Conservation (phyloP, 192 early-diverging fungal species). For the Coemansia sp. region DNA sequence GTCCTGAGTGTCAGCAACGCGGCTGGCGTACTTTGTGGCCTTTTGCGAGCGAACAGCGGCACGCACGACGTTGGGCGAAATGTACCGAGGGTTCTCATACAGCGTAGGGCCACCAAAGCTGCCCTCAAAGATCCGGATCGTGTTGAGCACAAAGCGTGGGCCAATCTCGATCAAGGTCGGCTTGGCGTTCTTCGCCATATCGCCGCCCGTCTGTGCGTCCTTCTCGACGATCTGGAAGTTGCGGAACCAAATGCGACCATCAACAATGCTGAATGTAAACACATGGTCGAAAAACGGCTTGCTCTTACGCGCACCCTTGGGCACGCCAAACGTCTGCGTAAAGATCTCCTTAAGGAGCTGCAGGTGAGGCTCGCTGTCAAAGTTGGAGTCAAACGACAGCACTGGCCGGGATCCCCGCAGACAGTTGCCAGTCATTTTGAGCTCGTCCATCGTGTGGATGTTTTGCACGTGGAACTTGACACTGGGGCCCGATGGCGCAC, state of each 20-base stretch:
- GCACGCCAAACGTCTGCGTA: conserved; percentile 88
- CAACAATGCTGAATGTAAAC: conserved; percentile 83
- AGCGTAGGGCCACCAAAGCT: conserved; percentile 91
- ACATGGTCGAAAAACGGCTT: conserved; percentile 99
- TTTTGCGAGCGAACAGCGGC: conserved; percentile 33
- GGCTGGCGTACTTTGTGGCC: conserved; percentile 41
- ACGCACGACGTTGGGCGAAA: conserved; percentile 67
- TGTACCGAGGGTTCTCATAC: conserved; percentile 88
- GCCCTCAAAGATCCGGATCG: conserved; percentile 95
- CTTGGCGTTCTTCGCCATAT: conserved; percentile 64
- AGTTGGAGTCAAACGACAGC: conserved; percentile 92
- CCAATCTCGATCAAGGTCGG: conserved; percentile 93
- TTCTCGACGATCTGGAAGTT: conserved; percentile 93
- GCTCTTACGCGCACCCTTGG: conserved; percentile 82
- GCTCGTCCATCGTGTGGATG: conserved; percentile 99
- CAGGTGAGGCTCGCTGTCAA: conserved; percentile 86
- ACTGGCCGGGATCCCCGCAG: conserved; percentile 95
- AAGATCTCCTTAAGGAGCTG: conserved; percentile 93
- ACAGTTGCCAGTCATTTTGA: conserved; percentile 98
- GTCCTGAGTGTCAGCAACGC: conserved; percentile 24
- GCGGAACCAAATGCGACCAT: conserved; percentile 92
- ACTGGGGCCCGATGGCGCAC: conserved; percentile 93
- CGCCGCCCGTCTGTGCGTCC: conserved; percentile 60
- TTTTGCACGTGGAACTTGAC: conserved; percentile 96
- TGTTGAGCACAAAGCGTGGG: conserved; percentile 91